Base-by-base conservation (phyloP, 345 rosid species). In the Brassica incana region DNA sequence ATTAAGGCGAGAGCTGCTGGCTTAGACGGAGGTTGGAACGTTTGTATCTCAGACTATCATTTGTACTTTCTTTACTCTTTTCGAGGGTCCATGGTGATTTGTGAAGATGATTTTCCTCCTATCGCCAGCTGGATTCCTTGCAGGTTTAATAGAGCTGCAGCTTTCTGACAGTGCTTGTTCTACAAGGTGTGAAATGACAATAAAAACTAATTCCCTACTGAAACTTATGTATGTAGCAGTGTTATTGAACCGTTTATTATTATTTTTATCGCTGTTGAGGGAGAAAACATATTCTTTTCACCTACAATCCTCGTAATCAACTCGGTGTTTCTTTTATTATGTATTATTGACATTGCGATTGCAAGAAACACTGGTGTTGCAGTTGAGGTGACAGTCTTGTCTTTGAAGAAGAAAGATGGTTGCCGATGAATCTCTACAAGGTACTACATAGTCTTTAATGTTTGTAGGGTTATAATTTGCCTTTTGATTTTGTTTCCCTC, bases 151-250 rank as follows among this genome's bases (percentile, higher is more conserved):
- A 75, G 78, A 85, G 84, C 89, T 20, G 69, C 32, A 23, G 69
- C 69, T 80, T 78, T 82, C 78, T 83, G 89, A 86, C 88, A 83
- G 87, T 86, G 91, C 89, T 84, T 85, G 87, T 88, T 74, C 77
- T 75, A 87, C 90, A 88, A 93, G 98, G 97, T 95, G 97, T 90
- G 96, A 88, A 38, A 84, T 78, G 76, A 86, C 79, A 75, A 89
- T 83, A 76, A 83, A 85, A 85, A 72, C 78, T 84, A 86, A 83
- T 82, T 88, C 87, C 59, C 20, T 52, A 52, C 59, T 52, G 59
- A 52, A 52, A 52, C 59, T 52, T 52, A 77, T 91, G 88, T 87
- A 87, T 90, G 92, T 88, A 88, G 91, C 87, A 84, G 80, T 85
- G 83, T 84, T 88, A 85, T 76, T 93, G 93, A 80, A 75, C 89